Conservation (phyloP, 1,284 basidiomycete genomes). For the Jaminaea rosea region DNA sequence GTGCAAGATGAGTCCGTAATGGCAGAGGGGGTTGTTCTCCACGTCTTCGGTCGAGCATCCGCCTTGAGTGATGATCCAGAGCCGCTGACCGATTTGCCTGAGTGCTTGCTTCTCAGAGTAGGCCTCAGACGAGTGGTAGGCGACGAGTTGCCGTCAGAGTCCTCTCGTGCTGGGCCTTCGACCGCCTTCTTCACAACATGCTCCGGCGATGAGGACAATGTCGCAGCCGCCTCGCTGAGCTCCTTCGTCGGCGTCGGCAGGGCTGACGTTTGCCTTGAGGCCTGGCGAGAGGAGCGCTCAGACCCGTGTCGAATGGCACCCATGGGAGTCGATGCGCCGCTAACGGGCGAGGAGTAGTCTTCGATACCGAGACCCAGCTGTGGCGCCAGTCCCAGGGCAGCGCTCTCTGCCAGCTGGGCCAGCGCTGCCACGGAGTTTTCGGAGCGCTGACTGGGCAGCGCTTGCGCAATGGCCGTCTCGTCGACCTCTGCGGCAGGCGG, state of each 20-base stretch:
- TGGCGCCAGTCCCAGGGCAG: not conserved
- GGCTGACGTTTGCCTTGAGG: not conserved
- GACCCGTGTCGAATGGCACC: not conserved
- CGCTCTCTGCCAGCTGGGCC: not conserved
- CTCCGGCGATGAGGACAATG: too few species aligned
- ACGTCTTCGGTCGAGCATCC: too few species aligned
- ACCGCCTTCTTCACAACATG: not conserved
- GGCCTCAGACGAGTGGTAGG: not conserved
- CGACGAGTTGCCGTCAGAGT: not conserved
- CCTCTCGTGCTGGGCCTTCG: not conserved
- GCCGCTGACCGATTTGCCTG: too few species aligned
- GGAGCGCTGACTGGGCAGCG: not conserved
- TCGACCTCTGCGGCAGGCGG: conserved; percentile 42
- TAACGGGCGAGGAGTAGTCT: not conserved
- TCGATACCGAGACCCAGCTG: not conserved
- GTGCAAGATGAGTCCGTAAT: not conserved
- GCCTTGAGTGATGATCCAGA: too few species aligned
- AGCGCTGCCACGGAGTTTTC: not conserved
- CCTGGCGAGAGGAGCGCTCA: not conserved
- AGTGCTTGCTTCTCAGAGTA: not conserved
- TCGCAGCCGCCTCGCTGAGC: too few species aligned
- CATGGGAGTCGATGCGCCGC: not conserved
- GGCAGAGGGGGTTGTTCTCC: too few species aligned
- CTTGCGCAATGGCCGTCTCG: conserved; percentile 14
- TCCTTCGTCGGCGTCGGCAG: not conserved